Evolutionary conservation across 2,329 filamentous ascomycete genomes (phyloP).

Genomic region (Raffaelea albimanens): DNA sequence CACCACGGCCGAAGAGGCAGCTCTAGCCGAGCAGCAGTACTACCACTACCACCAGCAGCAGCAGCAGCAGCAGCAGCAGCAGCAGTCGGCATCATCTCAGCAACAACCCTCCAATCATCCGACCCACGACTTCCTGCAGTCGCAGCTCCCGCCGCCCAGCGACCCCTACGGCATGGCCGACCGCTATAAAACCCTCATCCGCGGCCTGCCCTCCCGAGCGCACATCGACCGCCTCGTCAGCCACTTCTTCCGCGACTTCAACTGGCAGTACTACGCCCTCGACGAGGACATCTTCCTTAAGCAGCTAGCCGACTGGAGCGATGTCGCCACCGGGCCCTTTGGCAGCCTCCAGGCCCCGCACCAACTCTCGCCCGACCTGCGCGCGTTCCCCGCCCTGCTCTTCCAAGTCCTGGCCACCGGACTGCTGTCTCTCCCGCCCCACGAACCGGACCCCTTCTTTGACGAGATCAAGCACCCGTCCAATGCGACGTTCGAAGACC

Average conservation of each 20-base stretch:
- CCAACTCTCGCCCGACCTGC: constrained; percentile 38
- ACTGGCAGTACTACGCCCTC: constrained; percentile 48
- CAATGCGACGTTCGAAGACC: constrained; percentile 50
- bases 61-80: neutral
- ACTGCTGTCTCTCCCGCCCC: constrained; percentile 39
- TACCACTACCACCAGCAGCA: neutral
- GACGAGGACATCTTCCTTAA: constrained; percentile 42
- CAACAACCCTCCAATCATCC: constrained; percentile 1
- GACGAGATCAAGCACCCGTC: constrained; percentile 48
- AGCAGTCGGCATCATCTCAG: neutral
- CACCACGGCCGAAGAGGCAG: constrained; percentile 3
- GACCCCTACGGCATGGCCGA: constrained; percentile 37
- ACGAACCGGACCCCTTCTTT: constrained; percentile 34
- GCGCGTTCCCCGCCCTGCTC: constrained; percentile 49
- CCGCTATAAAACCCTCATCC: constrained; percentile 48
- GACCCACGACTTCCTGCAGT: constrained; percentile 2
- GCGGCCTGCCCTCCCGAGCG: constrained; percentile 44
- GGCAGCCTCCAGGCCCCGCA: constrained; percentile 38
- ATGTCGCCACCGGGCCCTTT: constrained; percentile 32
- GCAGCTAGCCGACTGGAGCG: constrained; percentile 46
- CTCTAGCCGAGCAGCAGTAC: constrained; percentile 4
- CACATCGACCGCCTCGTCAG: constrained; percentile 45
- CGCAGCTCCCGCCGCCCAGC: constrained; percentile 16
- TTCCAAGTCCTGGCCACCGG: constrained; percentile 49
- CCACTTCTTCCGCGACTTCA: constrained; percentile 48